A percentile compares a stretch with the other conserved stretches of the same genome.
phyloP scores from a whole-genome alignment of 164 flowering plant species.

The Berberis thunbergii region DNA sequence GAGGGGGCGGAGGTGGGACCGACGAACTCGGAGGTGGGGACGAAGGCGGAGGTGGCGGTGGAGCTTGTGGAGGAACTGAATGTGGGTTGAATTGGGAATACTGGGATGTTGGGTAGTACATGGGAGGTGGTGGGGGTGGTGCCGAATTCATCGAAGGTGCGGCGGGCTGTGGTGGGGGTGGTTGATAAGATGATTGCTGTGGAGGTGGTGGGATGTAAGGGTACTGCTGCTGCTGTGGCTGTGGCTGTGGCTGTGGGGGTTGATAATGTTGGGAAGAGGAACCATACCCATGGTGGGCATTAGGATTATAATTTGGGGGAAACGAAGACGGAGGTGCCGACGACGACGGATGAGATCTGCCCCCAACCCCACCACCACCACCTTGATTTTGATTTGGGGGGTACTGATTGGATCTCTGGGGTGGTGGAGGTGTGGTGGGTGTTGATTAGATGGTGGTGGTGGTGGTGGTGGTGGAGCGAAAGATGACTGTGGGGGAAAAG shows the following conservation, averaged over 20 bases:
- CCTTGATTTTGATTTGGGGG: slow-evolving; percentile 42
- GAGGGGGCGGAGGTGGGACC: slow-evolving; percentile 29
- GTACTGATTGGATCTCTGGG: slow-evolving; percentile 21
- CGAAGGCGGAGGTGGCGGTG: slow-evolving; percentile 24
- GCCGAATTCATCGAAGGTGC: slow-evolving; percentile 5
- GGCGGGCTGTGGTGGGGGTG: slow-evolving; percentile 35
- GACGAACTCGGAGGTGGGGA: slow-evolving; percentile 32
- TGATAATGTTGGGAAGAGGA: slow-evolving; percentile 25
- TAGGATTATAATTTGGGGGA: slow-evolving; percentile 28
- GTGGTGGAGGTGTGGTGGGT: slow-evolving; percentile 15
- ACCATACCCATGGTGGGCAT: slow-evolving; percentile 26
- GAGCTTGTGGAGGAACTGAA: slow-evolving; percentile 26
- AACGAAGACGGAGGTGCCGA: slow-evolving; percentile 17
- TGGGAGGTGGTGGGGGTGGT: slow-evolving; percentile 24
- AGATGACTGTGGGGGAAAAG: slow-evolving; percentile 50
- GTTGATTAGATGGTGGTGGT: slow-evolving; percentile 25
- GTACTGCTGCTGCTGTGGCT: slow-evolving; percentile 28
- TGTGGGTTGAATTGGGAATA: slow-evolving; percentile 36
- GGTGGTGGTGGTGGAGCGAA: slow-evolving; percentile 23
- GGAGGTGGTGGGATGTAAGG: slow-evolving; percentile 18
- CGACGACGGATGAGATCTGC: background rate
- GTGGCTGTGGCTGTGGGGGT: slow-evolving; percentile 21
- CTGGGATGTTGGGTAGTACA: slow-evolving; percentile 49
- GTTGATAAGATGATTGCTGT: slow-evolving; percentile 2
- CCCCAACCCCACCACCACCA: background rate